A percentile compares a stretch with the other conserved stretches of the same genome.
Conservation (phyloP, 2,329 filamentous ascomycete genomes). For the Fusarium tupiense region DNA sequence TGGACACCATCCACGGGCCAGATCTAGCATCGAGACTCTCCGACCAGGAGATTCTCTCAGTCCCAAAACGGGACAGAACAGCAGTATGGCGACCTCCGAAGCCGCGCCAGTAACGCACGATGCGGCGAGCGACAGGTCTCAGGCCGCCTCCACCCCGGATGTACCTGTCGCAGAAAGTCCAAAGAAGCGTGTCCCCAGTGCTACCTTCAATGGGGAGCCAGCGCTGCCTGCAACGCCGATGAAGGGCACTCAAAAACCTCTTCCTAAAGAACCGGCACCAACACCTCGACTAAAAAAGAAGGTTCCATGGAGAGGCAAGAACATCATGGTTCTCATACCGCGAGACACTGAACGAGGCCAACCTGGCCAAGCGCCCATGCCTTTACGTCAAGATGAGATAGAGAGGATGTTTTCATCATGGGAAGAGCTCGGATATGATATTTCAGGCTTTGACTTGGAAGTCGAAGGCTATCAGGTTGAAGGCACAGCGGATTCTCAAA, state of each 20-base stretch:
- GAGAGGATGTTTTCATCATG: conserved; percentile 71
- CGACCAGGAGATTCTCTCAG: conserved; percentile 48
- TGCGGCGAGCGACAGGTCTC: conserved; percentile 41
- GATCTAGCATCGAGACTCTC: conserved; percentile 67
- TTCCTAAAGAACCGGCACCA: conserved; percentile 52
- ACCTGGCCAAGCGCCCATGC: conserved; percentile 61
- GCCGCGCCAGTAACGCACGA: conserved; percentile 43
- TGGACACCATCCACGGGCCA: conserved; percentile 56
- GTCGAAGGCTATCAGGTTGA: conserved; percentile 53
- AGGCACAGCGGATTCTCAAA: conserved; percentile 65
- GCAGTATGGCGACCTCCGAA: conserved; percentile 48
- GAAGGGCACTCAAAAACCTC: conserved; percentile 48
- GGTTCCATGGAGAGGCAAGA: conserved; percentile 79
- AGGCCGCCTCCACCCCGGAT: conserved; percentile 41
- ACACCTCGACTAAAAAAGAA: conserved; percentile 75
- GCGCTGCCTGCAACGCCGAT: conserved; percentile 49
- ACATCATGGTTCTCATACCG: conserved; percentile 76
- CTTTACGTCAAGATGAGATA: conserved; percentile 65
- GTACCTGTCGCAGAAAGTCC: conserved; percentile 41
- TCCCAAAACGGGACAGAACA: conserved; percentile 44
- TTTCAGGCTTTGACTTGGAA: conserved; percentile 73
- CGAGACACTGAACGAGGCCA: conserved; percentile 72
- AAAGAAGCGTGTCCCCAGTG: conserved; percentile 29
- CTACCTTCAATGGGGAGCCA: conserved; percentile 45
- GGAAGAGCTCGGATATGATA: conserved; percentile 75